Base-by-base conservation (phyloP, 768 basidiomycete genomes). In the Exidia glandulosa region DNA sequence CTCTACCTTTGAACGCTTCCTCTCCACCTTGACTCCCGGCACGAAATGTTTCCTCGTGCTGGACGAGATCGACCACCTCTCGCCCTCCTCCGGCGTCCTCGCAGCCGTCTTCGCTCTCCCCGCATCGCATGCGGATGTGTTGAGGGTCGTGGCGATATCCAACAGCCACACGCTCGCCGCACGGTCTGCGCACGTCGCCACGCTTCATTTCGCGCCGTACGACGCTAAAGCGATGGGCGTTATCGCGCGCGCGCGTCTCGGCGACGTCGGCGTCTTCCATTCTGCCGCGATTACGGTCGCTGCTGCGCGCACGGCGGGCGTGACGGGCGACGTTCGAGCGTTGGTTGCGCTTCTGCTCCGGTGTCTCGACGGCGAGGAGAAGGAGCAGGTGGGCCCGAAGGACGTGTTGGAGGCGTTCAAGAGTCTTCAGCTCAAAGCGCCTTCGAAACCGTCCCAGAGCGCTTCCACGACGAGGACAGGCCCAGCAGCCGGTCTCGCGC, bases 61-160 rank as follows among this genome's bases (percentile, higher is more conserved):
- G 32, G 91, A 94, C 68, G 91, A 94, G 69, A 80, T 94, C 37
- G 91, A 94, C 68, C 88, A 92, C 68, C 82, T 90, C 63, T 59
- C 63, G 12, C 55, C 30, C 2, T 83, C 81, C 10, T 64, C 79
- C 1, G 81, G 83, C 64, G 72, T 81, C 9, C 75, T 92, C 52
- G 69, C 79, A 2, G 72, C 83, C 12, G 72, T 94, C 52, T 90
- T 93, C 70, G 76, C 82, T 3, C 75, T 92, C n/a, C 79, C 86
- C 10, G 77, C 80, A 57, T 70, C 77, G 3, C 73, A 81, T 57
- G 69, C 79, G 1, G 70, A 79, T 10, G 73, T 72, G 36, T 70
- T 93, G 60, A 83, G 89, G 55, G 65, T 92, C 41, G 84, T 94
- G 65, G 90, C 87, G 36, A 92, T 94, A 67, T 90, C 91, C 41